Evolutionary conservation across 1,284 basidiomycete species (phyloP).

Genomic region (Termitomyces sp.): DNA sequence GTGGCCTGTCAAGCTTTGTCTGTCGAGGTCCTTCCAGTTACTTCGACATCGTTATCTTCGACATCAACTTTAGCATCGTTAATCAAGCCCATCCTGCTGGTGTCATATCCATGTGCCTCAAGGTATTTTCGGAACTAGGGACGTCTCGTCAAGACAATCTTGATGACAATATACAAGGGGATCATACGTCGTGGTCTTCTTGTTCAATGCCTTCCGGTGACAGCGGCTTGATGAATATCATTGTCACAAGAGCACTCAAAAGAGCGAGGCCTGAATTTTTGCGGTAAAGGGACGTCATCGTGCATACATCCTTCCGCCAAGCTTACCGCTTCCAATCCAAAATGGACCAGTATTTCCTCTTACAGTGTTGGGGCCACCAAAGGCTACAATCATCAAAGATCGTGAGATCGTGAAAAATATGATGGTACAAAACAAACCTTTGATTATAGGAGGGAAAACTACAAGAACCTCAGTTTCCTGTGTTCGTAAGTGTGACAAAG

Average conservation of each 20-base stretch:
- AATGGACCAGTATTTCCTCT: slow-evolving; percentile 76
- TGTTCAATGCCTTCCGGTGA: slow-evolving; percentile 75
- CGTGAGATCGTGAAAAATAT: slow-evolving; percentile 8
- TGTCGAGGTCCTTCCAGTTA: neutral
- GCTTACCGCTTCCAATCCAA: slow-evolving; percentile 67
- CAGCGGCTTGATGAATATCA: slow-evolving; percentile 74
- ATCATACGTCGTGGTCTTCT: slow-evolving; percentile 62
- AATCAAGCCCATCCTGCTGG: slow-evolving; percentile 25
- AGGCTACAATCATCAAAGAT: slow-evolving; percentile 35
- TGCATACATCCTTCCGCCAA: neutral
- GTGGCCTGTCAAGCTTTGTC: neutral
- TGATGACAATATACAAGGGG: neutral
- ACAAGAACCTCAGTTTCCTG: neutral
- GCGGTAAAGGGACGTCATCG: neutral
- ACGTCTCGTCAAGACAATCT: neutral
- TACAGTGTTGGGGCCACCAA: slow-evolving; percentile 45
- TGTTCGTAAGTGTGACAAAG: neutral
- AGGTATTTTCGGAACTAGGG: slow-evolving; percentile 76
- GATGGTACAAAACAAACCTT: slow-evolving; percentile 31
- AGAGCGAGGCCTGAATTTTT: slow-evolving; percentile 56
- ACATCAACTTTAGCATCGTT: neutral
- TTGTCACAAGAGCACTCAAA: slow-evolving; percentile 72
- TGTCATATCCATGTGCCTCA: slow-evolving; percentile 72
- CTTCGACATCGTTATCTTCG: neutral
- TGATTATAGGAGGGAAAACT: slow-evolving; percentile 69